A percentile compares a stretch with the other conserved stretches of the same genome.
Evolutionary conservation across 2,329 filamentous ascomycete genomes (phyloP).

Genomic region (Immersiporthe knoxdaviesiana): DNA sequence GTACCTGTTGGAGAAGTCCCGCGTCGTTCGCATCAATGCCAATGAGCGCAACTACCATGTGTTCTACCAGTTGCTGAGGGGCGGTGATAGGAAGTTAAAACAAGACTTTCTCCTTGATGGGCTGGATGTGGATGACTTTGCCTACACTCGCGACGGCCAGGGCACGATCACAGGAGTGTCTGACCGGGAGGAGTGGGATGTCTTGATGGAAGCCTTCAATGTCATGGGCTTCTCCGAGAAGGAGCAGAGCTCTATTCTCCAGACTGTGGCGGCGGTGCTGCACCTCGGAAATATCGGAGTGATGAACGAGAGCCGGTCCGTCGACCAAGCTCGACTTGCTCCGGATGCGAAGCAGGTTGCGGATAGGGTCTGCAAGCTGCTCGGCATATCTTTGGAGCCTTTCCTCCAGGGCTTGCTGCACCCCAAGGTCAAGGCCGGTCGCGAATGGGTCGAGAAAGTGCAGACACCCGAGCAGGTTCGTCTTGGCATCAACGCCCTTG

Average conservation of each 20-base stretch:
- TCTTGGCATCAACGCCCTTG: constrained; percentile 83
- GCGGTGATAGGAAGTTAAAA: constrained; percentile 74
- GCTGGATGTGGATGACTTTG: constrained; percentile 81
- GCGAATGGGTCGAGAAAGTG: constrained; percentile 98
- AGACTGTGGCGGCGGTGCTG: constrained; percentile 86
- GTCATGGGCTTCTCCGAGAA: constrained; percentile 91
- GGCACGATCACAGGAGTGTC: constrained; percentile 90
- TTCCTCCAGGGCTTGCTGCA: constrained; percentile 90
- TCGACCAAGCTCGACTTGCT: constrained; percentile 84
- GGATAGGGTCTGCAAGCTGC: constrained; percentile 76
- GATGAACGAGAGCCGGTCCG: constrained; percentile 85
- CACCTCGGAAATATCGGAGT: constrained; percentile 93
- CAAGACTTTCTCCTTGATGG: constrained; percentile 76
- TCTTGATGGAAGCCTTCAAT: constrained; percentile 86
- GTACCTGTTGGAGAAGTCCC: constrained; percentile 98
- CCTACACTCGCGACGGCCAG: constrained; percentile 89
- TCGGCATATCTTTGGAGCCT: constrained; percentile 81
- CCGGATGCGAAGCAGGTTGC: constrained; percentile 76
- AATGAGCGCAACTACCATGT: constrained; percentile 96
- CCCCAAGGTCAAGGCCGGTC: constrained; percentile 90
- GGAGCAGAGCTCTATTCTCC: constrained; percentile 81
- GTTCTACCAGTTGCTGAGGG: constrained; percentile 93
- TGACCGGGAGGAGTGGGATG: constrained; percentile 87
- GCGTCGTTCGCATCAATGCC: constrained; percentile 84
- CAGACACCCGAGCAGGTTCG: constrained; percentile 97